Base-by-base conservation (phyloP, 148 eudicot genomes). In the Agrostemma githago region DNA sequence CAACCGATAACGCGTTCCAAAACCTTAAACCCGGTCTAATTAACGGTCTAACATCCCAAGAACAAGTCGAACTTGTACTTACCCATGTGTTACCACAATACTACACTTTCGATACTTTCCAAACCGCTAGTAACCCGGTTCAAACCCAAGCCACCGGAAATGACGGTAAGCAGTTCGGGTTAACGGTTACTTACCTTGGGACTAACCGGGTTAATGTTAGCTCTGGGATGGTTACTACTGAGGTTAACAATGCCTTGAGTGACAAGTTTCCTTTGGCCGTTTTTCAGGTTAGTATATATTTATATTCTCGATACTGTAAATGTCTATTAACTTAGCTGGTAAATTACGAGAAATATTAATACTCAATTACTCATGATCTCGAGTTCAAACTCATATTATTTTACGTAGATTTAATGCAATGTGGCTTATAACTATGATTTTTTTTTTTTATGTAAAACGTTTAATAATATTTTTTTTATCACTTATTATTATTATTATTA, bases 1-100 rank as follows among this genome's bases (percentile, higher is more conserved):
- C 98, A 2, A 84, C 97, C 21, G 97, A 93, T 73, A 82, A 79
- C 60, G 90, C 98, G 62, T 93, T 93, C 88, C 71, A 77, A 61
- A 86, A 72, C 85, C 95, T 93, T 48, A 88, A 88, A 19, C 10
- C 85, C 4, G 94, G 94, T 0, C 73, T 83, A 48, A 62, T 93
- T 2, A 93, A 93, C 89, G 48, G 76, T 40, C 82, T 91, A 16
- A 21, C 89, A 20, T 46, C 64, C 66, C 83, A 90, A n/a, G 83
- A 91, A 41, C 89, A 93, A 61, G 91, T 88, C 0, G 78, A 89
- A 65, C 86, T 93, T 1, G 73, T 89, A 3, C 86, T 80, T 0
- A 84, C 82, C 90, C 98, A 93, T 67, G 80, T 89, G 8, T 75
- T 91, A 11, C 91, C 95, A 6, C 79, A 87, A 37, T 83, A 15